phyloP scores from a whole-genome alignment of 257 asterid species.

The Phtheirospermum japonicum region DNA sequence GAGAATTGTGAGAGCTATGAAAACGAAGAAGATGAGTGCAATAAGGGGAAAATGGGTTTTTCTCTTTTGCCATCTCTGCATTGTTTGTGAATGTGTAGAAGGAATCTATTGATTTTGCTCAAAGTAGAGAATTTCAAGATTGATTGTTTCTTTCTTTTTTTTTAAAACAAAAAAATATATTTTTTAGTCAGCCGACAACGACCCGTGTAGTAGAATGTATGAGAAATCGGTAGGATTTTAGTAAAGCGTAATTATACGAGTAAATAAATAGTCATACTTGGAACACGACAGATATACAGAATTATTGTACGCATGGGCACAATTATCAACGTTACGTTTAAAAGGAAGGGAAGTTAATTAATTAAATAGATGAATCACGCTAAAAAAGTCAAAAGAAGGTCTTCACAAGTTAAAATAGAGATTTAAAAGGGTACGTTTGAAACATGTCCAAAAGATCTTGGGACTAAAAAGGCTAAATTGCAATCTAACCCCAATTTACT shows the following conservation, averaged over 20 bases:
- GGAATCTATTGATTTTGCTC: constrained; percentile 2
- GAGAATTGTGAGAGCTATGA: constrained; percentile 54
- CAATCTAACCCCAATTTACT: no score
- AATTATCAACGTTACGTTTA: not conserved
- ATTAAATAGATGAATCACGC: not conserved
- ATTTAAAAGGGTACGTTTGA: no score
- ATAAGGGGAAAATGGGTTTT: constrained; percentile 56
- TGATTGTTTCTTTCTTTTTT: no score
- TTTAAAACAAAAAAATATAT: no score
- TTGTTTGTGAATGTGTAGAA: constrained; percentile 20
- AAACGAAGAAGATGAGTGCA: constrained; percentile 45
- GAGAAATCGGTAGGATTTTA: constrained; percentile 11
- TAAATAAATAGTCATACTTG: not conserved
- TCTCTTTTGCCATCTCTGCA: constrained; percentile 72
- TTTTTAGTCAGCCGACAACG: constrained; percentile 37
- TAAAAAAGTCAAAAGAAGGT: no score
- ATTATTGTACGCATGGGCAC: not conserved
- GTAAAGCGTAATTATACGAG: not conserved
- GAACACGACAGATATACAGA: not conserved
- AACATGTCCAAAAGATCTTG: no score
- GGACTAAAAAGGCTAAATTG: no score
- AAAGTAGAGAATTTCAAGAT: constrained; percentile 21
- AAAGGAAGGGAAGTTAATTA: no score
- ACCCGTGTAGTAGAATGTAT: constrained; percentile 7
- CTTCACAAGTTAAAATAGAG: not conserved